A percentile compares a stretch with the other conserved stretches of the same genome.
These are phyloP conservation scores for Clitopilus passeckerianus DNA, from an alignment of 768 basidiomycete genomes.

Conservation along the genomic window DNA sequence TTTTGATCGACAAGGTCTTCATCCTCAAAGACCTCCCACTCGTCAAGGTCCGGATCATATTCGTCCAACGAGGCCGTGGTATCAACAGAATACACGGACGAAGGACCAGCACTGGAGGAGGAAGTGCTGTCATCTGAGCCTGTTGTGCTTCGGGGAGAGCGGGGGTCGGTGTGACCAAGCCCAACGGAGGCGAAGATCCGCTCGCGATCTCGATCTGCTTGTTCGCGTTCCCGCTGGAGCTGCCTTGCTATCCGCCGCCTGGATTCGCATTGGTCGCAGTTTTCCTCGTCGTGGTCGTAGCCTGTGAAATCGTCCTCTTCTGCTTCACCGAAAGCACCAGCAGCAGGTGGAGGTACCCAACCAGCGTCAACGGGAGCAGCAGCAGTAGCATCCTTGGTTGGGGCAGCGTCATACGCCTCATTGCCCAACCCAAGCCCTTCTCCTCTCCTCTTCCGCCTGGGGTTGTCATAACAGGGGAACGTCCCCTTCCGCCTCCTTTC, in stretches of 20 bases:
- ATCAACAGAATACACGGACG: neutral
- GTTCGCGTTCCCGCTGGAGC: neutral
- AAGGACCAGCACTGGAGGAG: neutral
- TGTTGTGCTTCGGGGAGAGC: neutral
- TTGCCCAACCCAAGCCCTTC: neutral
- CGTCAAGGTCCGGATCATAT: neutral
- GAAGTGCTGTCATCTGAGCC: neutral
- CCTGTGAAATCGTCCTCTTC: slow-evolving; percentile 3
- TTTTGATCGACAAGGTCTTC: slow-evolving; percentile 1
- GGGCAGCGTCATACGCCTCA: neutral
- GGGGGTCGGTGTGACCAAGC: neutral
- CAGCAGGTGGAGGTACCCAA: neutral
- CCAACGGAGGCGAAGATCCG: neutral
- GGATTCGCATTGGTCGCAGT: neutral
- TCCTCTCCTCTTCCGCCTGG: neutral
- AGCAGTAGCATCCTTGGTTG: no score
- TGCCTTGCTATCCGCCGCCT: neutral
- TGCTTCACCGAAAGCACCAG: neutral
- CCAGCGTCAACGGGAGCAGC: neutral
- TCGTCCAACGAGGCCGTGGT: neutral
- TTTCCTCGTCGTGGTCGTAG: slow-evolving; percentile 3
- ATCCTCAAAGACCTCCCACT: slow-evolving; percentile 6
- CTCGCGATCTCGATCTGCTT: neutral
- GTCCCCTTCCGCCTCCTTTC: neutral
- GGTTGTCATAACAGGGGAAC: neutral